Base-by-base conservation (phyloP, 2,329 filamentous ascomycete species). In the Cladobotryum mycophilum region DNA sequence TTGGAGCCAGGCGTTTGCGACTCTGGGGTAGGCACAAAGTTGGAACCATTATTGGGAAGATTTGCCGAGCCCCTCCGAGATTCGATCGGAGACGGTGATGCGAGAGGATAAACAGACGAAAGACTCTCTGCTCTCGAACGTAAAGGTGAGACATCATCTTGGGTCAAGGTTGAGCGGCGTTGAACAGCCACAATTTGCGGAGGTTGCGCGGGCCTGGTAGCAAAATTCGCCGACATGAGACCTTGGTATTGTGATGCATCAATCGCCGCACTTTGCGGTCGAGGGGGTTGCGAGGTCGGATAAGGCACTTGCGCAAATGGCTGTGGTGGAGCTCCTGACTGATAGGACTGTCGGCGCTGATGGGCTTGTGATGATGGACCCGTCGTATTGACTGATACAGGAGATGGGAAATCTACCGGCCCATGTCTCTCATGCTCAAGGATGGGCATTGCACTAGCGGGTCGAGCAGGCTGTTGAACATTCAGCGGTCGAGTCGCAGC, bases 41-140 rank as follows among this genome's bases (percentile, higher is more conserved):
- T 47, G 4, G 41, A 35, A 5, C 33, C 51, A 15, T 42, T 49
- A 9, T 37, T 15, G 2, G 50, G 35, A 5, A 54, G 18, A 35
- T 51, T 58, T 1, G 37, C 41, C 9, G 56, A 58, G 22, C 45
- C 45, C 15, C 55, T 51, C 30, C 49, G 52, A 9, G 41, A 46
- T 17, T 56, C 58, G n/a, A 53, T 34, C 6, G 53, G 54, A 1
- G 56, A 55, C 0, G 55, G 55, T 5, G 56, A 56, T 12, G 50
- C 47, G 15, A 57, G 12, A 17, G 55, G 47, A 38, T 44, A 18
- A 11, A 40, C 43, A 1, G 56, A 58, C 2, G 56, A 55, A 18
- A 51, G 45, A 18, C 58, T 56, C 35, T 56, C 51, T 1, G 50
- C 49, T 25, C 58, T 51, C 14, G 53, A 36, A 8, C 51, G 51